Percentiles rank a stretch among this genome's conserved stretches.
Conservation (phyloP, 2,329 filamentous ascomycete species). For the Oidium heveae region DNA sequence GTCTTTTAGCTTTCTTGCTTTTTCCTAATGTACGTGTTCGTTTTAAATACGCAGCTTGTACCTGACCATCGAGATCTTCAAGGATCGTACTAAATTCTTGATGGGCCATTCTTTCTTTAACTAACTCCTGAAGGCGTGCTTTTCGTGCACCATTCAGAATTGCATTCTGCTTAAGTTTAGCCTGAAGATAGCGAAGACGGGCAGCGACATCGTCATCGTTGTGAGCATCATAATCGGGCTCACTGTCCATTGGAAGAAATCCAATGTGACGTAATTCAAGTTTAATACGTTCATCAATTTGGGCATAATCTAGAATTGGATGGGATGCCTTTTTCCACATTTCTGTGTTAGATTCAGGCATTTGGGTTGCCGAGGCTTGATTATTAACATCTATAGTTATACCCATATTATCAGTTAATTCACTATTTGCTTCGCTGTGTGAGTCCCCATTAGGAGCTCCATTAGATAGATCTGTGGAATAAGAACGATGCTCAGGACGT, state of each 20-base stretch:
- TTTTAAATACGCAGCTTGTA: conserved; percentile 87
- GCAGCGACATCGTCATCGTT: conserved; percentile 88
- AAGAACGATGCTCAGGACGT: conserved; percentile 43
- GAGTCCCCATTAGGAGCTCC: conserved; percentile 25
- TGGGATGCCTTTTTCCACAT: conserved; percentile 57
- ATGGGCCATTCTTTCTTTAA: conserved; percentile 79
- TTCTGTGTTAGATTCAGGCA: conserved; percentile 52
- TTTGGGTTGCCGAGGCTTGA: conserved; percentile 45
- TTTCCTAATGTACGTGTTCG: conserved; percentile 85
- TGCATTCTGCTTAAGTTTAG: conserved; percentile 57
- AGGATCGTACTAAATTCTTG: conserved; percentile 95
- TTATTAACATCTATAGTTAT: conserved; percentile 7
- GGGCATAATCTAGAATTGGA: conserved; percentile 55
- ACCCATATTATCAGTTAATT: conserved; percentile 5
- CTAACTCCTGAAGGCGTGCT: conserved; percentile 59
- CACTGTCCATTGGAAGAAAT: conserved; percentile 43
- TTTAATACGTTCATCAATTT: conserved; percentile 75
- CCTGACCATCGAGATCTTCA: conserved; percentile 84
- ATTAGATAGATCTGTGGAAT: conserved; percentile 27
- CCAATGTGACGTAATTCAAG: conserved; percentile 80
- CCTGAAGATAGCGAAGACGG: conserved; percentile 63
- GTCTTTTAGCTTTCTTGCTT: conserved; percentile 69
- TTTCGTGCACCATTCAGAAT: conserved; percentile 82
- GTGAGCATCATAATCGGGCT: conserved; percentile 65
- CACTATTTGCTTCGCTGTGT: conserved; percentile 17